Conservation (phyloP, 2,329 filamentous ascomycete species). For the Chalaropsis ovoidea region DNA sequence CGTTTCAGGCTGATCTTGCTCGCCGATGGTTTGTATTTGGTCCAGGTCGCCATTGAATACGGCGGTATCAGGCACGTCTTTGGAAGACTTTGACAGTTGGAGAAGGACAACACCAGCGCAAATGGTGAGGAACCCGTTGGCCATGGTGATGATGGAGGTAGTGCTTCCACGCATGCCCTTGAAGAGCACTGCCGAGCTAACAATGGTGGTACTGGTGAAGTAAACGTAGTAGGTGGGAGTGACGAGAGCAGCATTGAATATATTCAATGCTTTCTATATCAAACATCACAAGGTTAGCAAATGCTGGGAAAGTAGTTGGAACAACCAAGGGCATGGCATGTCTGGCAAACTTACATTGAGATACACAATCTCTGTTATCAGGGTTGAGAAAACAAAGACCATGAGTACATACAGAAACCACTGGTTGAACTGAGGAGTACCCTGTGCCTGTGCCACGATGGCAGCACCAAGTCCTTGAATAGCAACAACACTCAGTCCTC, state of each 20-base stretch:
- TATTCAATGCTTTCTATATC: constrained; percentile 90
- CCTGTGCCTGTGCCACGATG: constrained; percentile 74
- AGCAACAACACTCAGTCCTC: constrained; percentile 85
- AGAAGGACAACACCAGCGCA: constrained; percentile 85
- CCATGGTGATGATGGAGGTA: constrained; percentile 72
- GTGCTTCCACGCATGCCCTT: constrained; percentile 83
- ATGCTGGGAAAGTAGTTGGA: background rate
- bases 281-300: constrained; percentile 25
- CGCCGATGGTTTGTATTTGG: constrained; percentile 88
- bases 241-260: constrained; percentile 93
- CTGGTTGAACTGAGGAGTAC: constrained; percentile 82
- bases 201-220: constrained; percentile 91
- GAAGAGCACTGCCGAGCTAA: constrained; percentile 87
- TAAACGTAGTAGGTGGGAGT: constrained; percentile 98
- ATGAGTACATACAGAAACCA: constrained; percentile 93
- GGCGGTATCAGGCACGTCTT: constrained; percentile 87
- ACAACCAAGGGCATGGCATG: background rate
- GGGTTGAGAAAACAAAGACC: constrained; percentile 79
- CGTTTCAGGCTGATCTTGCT: constrained; percentile 90
- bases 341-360: constrained; percentile 66
- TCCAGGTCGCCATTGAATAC: constrained; percentile 89
- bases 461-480: constrained; percentile 89
- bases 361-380: constrained; percentile 89
- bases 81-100: constrained; percentile 95
- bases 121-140: constrained; percentile 88